phyloP scores from a whole-genome alignment of 1,139 yeast genomes.

The Scheffersomyces insectosa region DNA sequence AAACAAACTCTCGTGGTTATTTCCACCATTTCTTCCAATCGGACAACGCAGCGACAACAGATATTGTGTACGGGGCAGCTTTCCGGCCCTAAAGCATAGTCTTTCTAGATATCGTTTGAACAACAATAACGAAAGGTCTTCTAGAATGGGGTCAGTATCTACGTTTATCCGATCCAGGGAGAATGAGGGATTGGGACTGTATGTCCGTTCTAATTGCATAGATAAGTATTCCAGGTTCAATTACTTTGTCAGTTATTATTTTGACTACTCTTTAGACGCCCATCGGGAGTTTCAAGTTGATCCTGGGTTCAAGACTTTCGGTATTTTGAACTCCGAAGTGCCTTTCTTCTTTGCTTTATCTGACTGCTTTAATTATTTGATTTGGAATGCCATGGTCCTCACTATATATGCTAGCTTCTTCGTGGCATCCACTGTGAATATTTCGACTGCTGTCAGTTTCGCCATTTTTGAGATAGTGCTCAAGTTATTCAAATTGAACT shows the following conservation, averaged over 20 bases:
- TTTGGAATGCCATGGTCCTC: neutral
- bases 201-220: neutral
- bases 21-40: slow-evolving; percentile 14
- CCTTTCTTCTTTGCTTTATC: slow-evolving; percentile 1
- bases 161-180: no score
- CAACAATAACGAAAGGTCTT: no score
- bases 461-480: slow-evolving; percentile 6
- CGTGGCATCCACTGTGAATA: neutral
- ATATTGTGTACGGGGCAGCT: no score
- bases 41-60: no score
- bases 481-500: slow-evolving; percentile 20
- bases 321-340: slow-evolving; percentile 7
- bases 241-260: slow-evolving; percentile 21
- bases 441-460: neutral
- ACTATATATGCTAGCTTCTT: neutral
- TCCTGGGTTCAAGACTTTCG: slow-evolving; percentile 13
- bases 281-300: slow-evolving; percentile 8
- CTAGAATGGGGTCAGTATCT: no score
- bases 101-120: no score
- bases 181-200: no score
- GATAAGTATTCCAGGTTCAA: slow-evolving; percentile 15
- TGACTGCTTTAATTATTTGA: neutral
- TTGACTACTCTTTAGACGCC: slow-evolving; percentile 13
- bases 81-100: no score
- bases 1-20: slow-evolving; percentile 25